Evolutionary conservation across 2,329 filamentous ascomycete species (phyloP).

Genomic region (Trichoderma cornu-damae): DNA sequence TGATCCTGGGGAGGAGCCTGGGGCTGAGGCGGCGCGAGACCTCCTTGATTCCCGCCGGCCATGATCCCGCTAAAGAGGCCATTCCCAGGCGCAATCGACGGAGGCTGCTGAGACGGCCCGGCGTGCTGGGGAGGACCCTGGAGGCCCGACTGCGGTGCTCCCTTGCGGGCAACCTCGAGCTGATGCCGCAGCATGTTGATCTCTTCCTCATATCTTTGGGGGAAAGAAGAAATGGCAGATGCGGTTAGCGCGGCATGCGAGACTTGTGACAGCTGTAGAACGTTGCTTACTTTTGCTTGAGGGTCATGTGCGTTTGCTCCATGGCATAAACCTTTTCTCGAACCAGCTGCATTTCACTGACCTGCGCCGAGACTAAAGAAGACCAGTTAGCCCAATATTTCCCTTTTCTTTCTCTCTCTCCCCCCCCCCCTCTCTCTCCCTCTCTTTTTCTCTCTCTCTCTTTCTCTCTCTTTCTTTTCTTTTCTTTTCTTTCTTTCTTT

Average conservation of each 20-base stretch:
- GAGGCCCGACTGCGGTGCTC: slow-evolving; percentile 53
- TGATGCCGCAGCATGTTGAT: slow-evolving; percentile 81
- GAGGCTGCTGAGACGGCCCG: slow-evolving; percentile 76
- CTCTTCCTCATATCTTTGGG: slow-evolving; percentile 82
- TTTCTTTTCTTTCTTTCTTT: background rate
- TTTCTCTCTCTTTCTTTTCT: background rate
- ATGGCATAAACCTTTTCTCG: slow-evolving; percentile 89
- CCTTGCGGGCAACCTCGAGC: slow-evolving; percentile 68
- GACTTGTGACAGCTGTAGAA: background rate
- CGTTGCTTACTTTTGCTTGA: slow-evolving; percentile 82
- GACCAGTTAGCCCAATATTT: slow-evolving; percentile 21
- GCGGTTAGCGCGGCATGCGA: slow-evolving; percentile 15
- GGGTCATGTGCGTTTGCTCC: slow-evolving; percentile 79
- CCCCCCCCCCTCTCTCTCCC: too few species aligned
- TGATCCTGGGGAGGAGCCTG: slow-evolving; percentile 66
- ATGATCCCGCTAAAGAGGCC: slow-evolving; percentile 96
- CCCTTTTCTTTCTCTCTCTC: background rate
- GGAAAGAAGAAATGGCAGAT: background rate
- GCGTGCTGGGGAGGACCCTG: slow-evolving; percentile 68
- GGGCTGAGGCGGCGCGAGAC: slow-evolving; percentile 72
- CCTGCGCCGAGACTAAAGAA: slow-evolving; percentile 72
- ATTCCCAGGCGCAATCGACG: slow-evolving; percentile 84
- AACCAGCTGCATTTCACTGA: slow-evolving; percentile 92
- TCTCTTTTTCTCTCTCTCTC: background rate
- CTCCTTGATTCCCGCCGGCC: slow-evolving; percentile 79